Base-by-base conservation (phyloP, 495 filamentous ascomycete genomes). In the Aspergillus sclerotiicarbonarius region DNA sequence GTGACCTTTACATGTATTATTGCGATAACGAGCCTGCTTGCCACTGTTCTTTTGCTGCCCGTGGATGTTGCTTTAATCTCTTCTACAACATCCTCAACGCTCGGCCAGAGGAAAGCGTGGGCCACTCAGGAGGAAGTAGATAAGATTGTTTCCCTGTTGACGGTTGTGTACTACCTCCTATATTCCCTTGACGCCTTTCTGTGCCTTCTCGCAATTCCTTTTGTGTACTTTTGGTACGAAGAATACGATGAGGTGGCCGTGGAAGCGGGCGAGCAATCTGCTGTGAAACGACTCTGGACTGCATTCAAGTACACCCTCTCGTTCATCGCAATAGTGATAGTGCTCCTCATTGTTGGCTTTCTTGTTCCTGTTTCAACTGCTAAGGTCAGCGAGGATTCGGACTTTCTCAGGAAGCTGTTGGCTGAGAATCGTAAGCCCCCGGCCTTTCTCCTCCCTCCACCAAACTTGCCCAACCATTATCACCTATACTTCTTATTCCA, bases 141-240 rank as follows among this genome's bases (percentile, higher is more conserved):
- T 56, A 79, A 79, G 54, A 96, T 98, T 48, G 75, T 90, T 4
- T 78, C 83, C 31, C 89, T 90, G 0, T 77, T 99, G 43, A 90
- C 89, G 65, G 83, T 94, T 56, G 86, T 96, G 51, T 99, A 98
- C 72, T 99, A 98, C 72, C 80, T 84, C 0, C 80, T 98, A 0
- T 99, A 98, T 73, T 93, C 88, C 31, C 71, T 96, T 58, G 95
- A 99, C 72, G 92, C 92, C 1, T 69, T 96, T 2, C 86, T 99
- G 13, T 98, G 95, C 68, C 79, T 99, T 37, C 66, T 98, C 33
- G 84, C 96, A 18, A 86, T 96, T 18, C 94, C 94, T 1, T 99
- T 99, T 68, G 87, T 91, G 12, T 99, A 98, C 74, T 99, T 99
- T 73, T 96, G 87, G 85, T 96, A 95, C 60, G 94, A 99, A 73